Evolutionary conservation across 768 basidiomycete genomes (phyloP).

Genomic region (Rossbeevera mucosa): DNA sequence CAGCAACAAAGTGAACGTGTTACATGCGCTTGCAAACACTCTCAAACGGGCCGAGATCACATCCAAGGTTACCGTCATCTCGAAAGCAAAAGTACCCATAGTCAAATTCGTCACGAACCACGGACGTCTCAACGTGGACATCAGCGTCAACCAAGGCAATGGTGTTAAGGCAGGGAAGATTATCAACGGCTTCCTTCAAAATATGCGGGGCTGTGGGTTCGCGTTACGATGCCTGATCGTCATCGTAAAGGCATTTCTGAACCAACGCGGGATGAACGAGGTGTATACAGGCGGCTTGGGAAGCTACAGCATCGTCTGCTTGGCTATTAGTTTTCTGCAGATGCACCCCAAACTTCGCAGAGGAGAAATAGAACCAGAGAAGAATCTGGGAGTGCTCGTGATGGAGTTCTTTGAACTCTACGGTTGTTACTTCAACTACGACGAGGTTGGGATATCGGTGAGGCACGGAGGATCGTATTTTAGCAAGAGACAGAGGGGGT

Average conservation of each 20-base stretch:
- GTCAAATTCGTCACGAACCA: constrained; percentile 87
- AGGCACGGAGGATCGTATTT: constrained; percentile 88
- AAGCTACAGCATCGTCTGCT: constrained; percentile 89
- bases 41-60: constrained; percentile 75
- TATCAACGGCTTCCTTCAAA: constrained; percentile 71
- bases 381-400: constrained; percentile 89
- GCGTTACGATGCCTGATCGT: constrained; percentile 82
- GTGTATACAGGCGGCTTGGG: constrained; percentile 96
- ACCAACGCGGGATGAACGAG: constrained; percentile 91
- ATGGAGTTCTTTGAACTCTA: constrained; percentile 98
- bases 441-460: constrained; percentile 84
- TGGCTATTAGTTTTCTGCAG: constrained; percentile 92
- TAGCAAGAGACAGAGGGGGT: constrained; percentile 74
- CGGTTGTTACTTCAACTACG: constrained; percentile 87
- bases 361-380: constrained; percentile 80
- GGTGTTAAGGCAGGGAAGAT: constrained; percentile 76
- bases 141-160: constrained; percentile 88
- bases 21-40: constrained; percentile 73
- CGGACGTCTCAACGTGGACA: constrained; percentile 85
- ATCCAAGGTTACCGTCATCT: constrained; percentile 78
- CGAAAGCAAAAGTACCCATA: constrained; percentile 93
- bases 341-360: constrained; percentile 93
- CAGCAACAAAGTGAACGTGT: constrained; percentile 60
- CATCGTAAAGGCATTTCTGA: constrained; percentile 86
- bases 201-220: constrained; percentile 51